Base-by-base conservation (phyloP, 305 asterid genomes). In the Stenogyne calaminthoides region DNA sequence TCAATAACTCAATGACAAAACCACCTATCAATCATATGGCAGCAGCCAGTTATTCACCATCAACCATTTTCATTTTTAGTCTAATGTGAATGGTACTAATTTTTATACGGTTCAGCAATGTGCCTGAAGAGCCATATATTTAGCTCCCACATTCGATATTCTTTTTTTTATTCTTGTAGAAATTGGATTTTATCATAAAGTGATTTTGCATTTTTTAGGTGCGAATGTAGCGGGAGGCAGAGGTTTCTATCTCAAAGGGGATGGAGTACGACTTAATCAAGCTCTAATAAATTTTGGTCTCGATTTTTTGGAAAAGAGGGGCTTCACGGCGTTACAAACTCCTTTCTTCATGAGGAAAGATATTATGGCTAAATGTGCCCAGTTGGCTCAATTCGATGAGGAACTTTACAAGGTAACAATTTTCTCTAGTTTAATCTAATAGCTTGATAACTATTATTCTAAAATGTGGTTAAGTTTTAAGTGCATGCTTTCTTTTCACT, bases 321-420 rank as follows among this genome's bases (percentile, higher is more conserved):
- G 86, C 59, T 95, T 77, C 74, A 82, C 84, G 27, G 81, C 85
- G 8, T 68, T 92, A 79, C 97, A 90, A 57, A 88, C 97, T 64
- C 99, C 99, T 12, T 92, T 89, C 83, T 92, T 95, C 84, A 92
- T 92, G 96, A 88, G 91, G 80, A 89, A 92, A 84, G 97, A 89
- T 60, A 88, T 92, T 37, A 95, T 95, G 99, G 92, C 87, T 20
- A 95, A 89, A 76, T 92, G 99, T 81, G 98, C 99, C 70, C 99
- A 95, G 71, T 76, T 95, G 80, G 89, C 96, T 34, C 99, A 95
- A 68, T 95, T 95, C 67, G 98, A 95, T 59, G 99, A 95, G 73
- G 98, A 95, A 69, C 99, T 95, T 76, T 95, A 95, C 83, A 95
- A 95, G 97, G 99, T 88, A 79, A 80, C 20, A 49, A 39, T 15